These are phyloP conservation scores for Magnolia kwangsiensis DNA, from an alignment of 164 flowering plant genomes.

Conservation along the genomic window DNA sequence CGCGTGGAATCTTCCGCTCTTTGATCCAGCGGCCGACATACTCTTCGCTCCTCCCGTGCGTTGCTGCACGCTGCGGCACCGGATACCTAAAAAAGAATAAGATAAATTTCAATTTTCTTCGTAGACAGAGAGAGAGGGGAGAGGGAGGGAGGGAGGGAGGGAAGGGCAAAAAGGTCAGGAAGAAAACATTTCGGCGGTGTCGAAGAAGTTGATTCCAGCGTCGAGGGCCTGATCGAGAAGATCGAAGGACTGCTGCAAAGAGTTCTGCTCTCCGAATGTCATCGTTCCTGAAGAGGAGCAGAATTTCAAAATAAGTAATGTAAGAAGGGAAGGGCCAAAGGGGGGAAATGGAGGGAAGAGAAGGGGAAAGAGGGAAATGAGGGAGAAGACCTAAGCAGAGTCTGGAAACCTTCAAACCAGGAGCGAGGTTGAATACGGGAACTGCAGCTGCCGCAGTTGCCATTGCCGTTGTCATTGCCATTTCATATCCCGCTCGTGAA, in stretches of 20 bases:
- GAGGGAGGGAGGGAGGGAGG: not conserved
- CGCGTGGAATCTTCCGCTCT: slow-evolving; percentile 48
- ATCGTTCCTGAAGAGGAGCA: slow-evolving; percentile 55
- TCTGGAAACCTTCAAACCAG: slow-evolving; percentile 57
- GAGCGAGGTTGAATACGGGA: slow-evolving; percentile 64
- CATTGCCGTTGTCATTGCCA: not conserved
- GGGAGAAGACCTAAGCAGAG: slow-evolving; percentile 57
- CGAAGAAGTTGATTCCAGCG: slow-evolving; percentile 80
- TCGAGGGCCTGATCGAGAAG: slow-evolving; percentile 68
- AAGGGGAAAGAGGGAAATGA: not conserved
- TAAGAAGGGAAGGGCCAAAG: not conserved
- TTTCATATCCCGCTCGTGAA: too few species aligned
- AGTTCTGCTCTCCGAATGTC: slow-evolving; percentile 88
- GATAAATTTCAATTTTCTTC: not conserved
- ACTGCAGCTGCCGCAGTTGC: slow-evolving; percentile 26
- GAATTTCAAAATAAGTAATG: not conserved
- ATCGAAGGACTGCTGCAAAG: slow-evolving; percentile 53
- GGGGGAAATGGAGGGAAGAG: not conserved
- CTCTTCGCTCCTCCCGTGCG: slow-evolving; percentile 85
- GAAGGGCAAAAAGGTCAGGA: not conserved
- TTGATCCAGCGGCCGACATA: slow-evolving; percentile 74
- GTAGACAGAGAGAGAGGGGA: too few species aligned
- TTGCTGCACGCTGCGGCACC: slow-evolving; percentile 76
- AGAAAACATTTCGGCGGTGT: slow-evolving; percentile 79
- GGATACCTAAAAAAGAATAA: slow-evolving; percentile 55